Conservation (phyloP, 805 yeast species). For the Myxozyma sirexii region DNA sequence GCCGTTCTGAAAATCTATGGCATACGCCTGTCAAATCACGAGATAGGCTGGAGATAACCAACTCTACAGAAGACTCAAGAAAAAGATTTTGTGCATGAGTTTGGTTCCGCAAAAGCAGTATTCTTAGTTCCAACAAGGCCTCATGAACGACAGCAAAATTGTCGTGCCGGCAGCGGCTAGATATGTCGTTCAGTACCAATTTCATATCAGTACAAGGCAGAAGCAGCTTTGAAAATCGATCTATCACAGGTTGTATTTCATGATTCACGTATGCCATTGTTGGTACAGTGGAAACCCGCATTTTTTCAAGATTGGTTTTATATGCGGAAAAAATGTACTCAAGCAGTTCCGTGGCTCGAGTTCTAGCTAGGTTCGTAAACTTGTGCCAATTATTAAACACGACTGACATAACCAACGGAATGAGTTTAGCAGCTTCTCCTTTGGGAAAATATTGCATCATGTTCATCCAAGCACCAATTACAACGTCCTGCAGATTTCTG, state of each 20-base stretch:
- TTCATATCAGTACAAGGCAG: constrained; percentile 7
- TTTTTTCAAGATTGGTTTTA: constrained; percentile 18
- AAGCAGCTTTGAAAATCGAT: neutral
- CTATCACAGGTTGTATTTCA: constrained; percentile 15
- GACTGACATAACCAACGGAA: constrained; percentile 74
- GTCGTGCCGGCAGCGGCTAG: constrained; percentile 59
- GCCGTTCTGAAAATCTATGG: constrained; percentile 36
- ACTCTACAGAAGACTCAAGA: constrained; percentile 2
- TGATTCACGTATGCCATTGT: constrained; percentile 17
- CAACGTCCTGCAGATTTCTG: constrained; percentile 58
- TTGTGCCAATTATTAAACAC: constrained; percentile 66
- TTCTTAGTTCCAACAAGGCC: constrained; percentile 41
- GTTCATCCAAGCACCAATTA: constrained; percentile 67
- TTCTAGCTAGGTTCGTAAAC: constrained; percentile 54
- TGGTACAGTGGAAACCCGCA: constrained; percentile 38
- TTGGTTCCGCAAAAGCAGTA: constrained; percentile 4
- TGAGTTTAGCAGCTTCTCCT: constrained; percentile 61
- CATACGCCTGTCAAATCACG: constrained; percentile 39
- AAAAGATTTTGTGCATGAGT: neutral
- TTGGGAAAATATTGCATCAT: constrained; percentile 61
- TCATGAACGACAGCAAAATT: constrained; percentile 74
- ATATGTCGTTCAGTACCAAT: constrained; percentile 44
- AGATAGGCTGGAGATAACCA: constrained; percentile 30
- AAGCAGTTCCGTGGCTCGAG: constrained; percentile 57
- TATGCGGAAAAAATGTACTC: neutral